phyloP scores from a whole-genome alignment of 177 flowering plant genomes.

The Vitis hybrid region DNA sequence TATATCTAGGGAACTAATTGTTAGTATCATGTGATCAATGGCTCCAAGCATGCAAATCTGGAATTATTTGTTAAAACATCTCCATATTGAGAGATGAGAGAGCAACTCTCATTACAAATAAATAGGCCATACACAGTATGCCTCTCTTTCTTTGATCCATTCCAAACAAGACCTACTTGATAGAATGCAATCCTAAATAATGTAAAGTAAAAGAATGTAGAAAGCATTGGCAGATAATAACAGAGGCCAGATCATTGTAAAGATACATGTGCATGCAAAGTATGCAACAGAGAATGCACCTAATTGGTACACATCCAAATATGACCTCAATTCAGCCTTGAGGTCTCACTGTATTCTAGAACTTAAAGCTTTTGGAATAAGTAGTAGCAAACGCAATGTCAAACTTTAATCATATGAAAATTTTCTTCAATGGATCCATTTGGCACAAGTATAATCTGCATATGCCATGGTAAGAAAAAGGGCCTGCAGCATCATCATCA shows the following conservation, averaged over 20 bases:
- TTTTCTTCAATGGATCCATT: no score
- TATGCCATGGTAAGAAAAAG: neutral
- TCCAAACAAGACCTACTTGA: no score
- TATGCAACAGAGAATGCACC: slow-evolving; percentile 1
- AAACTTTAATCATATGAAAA: neutral
- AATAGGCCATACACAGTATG: no score
- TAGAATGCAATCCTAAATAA: no score
- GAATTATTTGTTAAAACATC: neutral
- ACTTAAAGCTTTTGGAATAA: neutral
- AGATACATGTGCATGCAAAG: neutral
- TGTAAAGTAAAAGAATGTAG: no score
- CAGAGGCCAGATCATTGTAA: neutral
- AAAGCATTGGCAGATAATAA: neutral
- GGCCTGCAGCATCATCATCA: neutral
- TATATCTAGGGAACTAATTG: neutral
- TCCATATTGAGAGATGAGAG: neutral
- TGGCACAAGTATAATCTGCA: neutral
- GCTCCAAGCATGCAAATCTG: neutral
- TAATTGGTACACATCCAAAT: neutral
- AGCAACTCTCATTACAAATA: no score
- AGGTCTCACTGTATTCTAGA: neutral
- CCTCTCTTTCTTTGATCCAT: no score
- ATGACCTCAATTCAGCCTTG: neutral
- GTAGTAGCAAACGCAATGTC: neutral
- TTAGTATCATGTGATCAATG: neutral